Evolutionary conservation across 352 stramenopile species (phyloP).

Genomic region (Globisporangium emineosum): DNA sequence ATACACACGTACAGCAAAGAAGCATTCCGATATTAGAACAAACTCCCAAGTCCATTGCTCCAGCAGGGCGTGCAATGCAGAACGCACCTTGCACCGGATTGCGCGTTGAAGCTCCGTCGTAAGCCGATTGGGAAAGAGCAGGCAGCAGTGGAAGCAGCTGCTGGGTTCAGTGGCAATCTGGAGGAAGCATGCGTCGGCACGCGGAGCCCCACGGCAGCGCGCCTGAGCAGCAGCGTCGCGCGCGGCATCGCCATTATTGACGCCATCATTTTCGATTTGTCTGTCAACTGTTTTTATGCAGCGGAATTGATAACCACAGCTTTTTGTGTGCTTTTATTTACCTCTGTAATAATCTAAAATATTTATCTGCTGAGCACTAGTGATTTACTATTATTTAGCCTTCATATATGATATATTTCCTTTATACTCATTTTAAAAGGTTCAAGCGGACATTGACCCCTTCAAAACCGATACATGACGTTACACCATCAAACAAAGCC

Average conservation of each 20-base stretch:
- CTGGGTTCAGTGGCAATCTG: background rate
- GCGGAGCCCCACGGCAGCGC: background rate
- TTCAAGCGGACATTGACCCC: no score
- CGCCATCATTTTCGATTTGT: background rate
- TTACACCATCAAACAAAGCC: background rate
- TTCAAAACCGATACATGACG: background rate
- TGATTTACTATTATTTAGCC: no score
- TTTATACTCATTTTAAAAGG: background rate
- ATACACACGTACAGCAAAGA: background rate
- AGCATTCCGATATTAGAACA: background rate
- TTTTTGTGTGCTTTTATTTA: background rate
- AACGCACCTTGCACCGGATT: constrained; percentile 4
- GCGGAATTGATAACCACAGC: background rate
- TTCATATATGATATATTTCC: no score
- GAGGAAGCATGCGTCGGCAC: background rate
- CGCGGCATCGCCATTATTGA: background rate
- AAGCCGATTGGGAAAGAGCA: background rate
- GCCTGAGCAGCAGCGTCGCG: constrained; percentile 1
- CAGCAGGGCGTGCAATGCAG: background rate
- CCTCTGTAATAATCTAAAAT: background rate
- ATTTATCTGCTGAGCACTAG: no score
- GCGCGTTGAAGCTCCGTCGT: background rate
- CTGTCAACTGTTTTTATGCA: background rate
- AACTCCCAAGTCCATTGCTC: background rate
- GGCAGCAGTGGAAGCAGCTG: background rate